Base-by-base conservation (phyloP, 2,329 filamentous ascomycete genomes). In the Blastomyces parvus region DNA sequence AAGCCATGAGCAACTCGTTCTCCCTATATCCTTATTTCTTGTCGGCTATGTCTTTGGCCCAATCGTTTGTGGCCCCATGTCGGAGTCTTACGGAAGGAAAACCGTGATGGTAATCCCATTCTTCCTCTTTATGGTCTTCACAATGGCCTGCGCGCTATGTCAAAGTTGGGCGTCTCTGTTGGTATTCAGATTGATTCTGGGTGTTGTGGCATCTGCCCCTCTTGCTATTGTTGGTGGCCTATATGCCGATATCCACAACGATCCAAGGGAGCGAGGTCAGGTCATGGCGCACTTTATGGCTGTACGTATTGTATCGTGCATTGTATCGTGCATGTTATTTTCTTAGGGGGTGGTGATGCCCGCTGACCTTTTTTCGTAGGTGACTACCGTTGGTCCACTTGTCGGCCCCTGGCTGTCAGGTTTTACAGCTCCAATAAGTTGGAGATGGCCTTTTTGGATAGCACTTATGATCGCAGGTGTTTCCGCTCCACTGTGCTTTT, bases 381-480 rank as follows among this genome's bases (percentile, higher is more conserved):
- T 73, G 2, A 79, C 77, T 2, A 74, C 74, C 0, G 71, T 75
- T 14, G 79, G 77, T 0, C 80, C 80, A 0, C 66, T 76, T 0
- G 67, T 79, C n/a, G 77, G 75, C 0, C 79, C 79, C 0, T 73
- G 74, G 8, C 72, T 81, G 8, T 79, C 79, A 0, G 80, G 80
- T 1, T 81, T 79, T 61, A 71, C 77, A n/a, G 69, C 77, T 1
- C 72, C 71, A 14, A 66, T 76, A 9, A 74, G 70, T 19, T 82
- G 80, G 80, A 71, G 78, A 42, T 81, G 79, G 78, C 74, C 75
- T 0, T 82, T 82, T 63, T 81, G 79, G 86, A 81, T 91, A 42
- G 86, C 79, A 14, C 79, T 90, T 5, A 88, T 91, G 40, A 80
- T 89, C 64, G 88, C 88, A 0, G 78, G 72, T 0, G 67, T 70